Evolutionary conservation across 1,284 basidiomycete genomes (phyloP), one percentile per base, ranked within the genome.

Genomic region (Puccinia coronata): DNA sequence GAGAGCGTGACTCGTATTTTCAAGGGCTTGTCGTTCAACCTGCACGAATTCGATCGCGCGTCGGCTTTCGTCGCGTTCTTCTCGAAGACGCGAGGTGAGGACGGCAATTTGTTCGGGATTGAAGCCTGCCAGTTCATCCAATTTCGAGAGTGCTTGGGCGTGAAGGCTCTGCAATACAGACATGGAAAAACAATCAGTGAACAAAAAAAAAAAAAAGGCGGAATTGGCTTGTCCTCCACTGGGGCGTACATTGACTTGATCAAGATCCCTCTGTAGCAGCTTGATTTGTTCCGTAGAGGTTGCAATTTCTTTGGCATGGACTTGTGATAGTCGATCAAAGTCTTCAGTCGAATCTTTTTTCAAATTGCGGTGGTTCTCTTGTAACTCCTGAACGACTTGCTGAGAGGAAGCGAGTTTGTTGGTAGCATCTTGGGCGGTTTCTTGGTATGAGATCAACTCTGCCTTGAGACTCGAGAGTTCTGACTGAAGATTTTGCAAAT

Each of bases 51-150:
- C 69, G 31, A 71, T 51, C 2, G 69, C 69, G 5, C 69, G 41
- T 51, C 69, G 69, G 16, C 43, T 51, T 34, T 25, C 43, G 34
- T 71, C 43, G 16, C 69, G 69, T 51, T 71, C 69, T 28, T 71
- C 69, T 28, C 69, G 69, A 51, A 71, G 69, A 34, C 69, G 69
- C 47, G 69, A 18, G n/a, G 69, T 71, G 9, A 71, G 69, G 1
- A 71, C n/a, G 2, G 47, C 2, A 28, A 71, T 47, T 51, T 51
- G 69, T 11, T 47, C 5, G 28, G 69, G 69, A 41, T 51, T 71
- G 69, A 71, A 71, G 16, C 39, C 69, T 47, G 41, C 25, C 28
- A 71, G 34, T 47, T 71, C 47, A 23, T 71, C 12, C 28, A 71
- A 71, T 31, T 71, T 71, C 2, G 69, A 71, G 18, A 51, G 28